Conservation (phyloP, 306 rosid genomes). For the Coriaria nepalensis region DNA sequence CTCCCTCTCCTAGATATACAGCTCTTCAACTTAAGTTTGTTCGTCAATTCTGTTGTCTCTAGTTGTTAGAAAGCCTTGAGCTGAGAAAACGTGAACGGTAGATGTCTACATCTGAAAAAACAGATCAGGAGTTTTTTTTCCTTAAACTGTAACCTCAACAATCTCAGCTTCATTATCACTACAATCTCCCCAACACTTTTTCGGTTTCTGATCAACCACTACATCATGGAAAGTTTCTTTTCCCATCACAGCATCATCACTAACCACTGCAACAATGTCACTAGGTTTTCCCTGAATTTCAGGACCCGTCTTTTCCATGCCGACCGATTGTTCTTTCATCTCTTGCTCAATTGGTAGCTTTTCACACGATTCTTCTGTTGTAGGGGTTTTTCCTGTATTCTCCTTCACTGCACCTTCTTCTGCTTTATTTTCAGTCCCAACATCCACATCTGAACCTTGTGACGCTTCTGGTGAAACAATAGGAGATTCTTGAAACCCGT, state of each 20-base stretch:
- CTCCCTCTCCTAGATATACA: constrained; percentile 6
- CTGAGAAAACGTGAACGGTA: constrained; percentile 3
- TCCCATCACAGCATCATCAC: constrained; percentile 14
- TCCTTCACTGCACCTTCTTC: constrained; percentile 15
- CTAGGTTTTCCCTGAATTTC: constrained; percentile 32
- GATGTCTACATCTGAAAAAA: constrained; percentile 5
- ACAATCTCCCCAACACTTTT: constrained; percentile 91
- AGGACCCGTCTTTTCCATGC: constrained; percentile 16
- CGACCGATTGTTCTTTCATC: constrained; percentile 27
- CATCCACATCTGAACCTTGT: constrained; percentile 23
- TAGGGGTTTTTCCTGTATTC: constrained; percentile 11
- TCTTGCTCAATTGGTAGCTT: constrained; percentile 27
- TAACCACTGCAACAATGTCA: constrained; percentile 20
- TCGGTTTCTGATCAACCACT: constrained; percentile 31
- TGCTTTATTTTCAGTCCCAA: constrained; percentile 22
- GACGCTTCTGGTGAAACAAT: constrained; percentile 35
- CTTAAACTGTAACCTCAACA: constrained; percentile 42
- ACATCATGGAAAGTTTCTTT: constrained; percentile 20
- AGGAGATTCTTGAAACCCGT: constrained; percentile 43
- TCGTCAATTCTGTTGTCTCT: constrained; percentile 9
- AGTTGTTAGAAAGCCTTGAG: constrained; percentile 12
- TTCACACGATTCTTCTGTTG: constrained; percentile 27
- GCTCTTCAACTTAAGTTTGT: background rate
- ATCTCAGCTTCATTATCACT: constrained; percentile 71
- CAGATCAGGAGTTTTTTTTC: constrained; percentile 11